Conservation (phyloP, 805 yeast species). For the Ogataea siamensis region DNA sequence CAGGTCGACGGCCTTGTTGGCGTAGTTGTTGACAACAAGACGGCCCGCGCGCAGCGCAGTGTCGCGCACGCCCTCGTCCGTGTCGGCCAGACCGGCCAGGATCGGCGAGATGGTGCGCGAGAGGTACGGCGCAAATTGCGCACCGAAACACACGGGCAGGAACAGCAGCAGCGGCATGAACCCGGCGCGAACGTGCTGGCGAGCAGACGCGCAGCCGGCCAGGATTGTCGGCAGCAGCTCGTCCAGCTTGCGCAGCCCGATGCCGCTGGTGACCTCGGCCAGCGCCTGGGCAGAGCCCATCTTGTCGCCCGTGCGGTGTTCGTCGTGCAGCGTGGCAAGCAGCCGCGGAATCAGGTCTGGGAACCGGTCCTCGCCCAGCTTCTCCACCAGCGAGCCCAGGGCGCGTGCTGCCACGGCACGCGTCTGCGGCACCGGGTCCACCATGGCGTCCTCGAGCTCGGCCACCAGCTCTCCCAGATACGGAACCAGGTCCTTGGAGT, state of each 20-base stretch:
- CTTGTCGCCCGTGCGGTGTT: slow-evolving; percentile 79
- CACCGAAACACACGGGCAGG: slow-evolving; percentile 92
- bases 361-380: slow-evolving; percentile 93
- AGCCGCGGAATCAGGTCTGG: slow-evolving; percentile 86
- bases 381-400: slow-evolving; percentile 91
- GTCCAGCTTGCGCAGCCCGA: slow-evolving; percentile 84
- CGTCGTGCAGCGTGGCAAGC: slow-evolving; percentile 73
- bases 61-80: slow-evolving; percentile 81
- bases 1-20: slow-evolving; percentile 87
- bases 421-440: slow-evolving; percentile 96
- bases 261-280: slow-evolving; percentile 89
- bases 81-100: slow-evolving; percentile 86
- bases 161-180: slow-evolving; percentile 86
- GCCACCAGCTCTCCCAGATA: slow-evolving; percentile 74
- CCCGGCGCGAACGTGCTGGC: slow-evolving; percentile 80
- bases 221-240: slow-evolving; percentile 82
- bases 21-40: slow-evolving; percentile 85
- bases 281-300: slow-evolving; percentile 97
- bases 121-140: slow-evolving; percentile 87
- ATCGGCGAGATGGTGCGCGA: slow-evolving; percentile 87
- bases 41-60: slow-evolving; percentile 91
- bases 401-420: slow-evolving; percentile 98
- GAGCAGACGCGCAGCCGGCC: slow-evolving; percentile 63
- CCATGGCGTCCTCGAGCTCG: slow-evolving; percentile 91
- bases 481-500: slow-evolving; percentile 78